Base-by-base conservation (phyloP, 164 flowering plant genomes). In the Kingdonia uniflora region DNA sequence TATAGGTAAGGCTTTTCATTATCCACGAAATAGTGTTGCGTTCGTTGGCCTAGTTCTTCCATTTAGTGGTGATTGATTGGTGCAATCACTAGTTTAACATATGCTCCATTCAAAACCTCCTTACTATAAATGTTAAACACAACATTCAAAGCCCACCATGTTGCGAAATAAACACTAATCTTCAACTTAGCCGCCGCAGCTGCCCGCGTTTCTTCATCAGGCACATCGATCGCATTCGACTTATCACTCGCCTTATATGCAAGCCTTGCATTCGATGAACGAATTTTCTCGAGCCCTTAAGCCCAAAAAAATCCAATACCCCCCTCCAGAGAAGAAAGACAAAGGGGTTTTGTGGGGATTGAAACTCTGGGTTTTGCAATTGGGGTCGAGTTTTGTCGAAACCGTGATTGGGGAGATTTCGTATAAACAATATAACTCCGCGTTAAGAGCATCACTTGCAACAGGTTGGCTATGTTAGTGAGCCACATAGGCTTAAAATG, bases 81-180 rank as follows among this genome's bases (percentile, higher is more conserved):
- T n/a, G n/a, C n/a, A n/a, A n/a, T n/a, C n/a, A n/a, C n/a, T n/a
- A n/a, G n/a, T n/a, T n/a, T n/a, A n/a, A n/a, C n/a, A n/a, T n/a
- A n/a, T n/a, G n/a, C n/a, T n/a, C n/a, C 95, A 64, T 88, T 88
- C 64, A 88, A 67, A 13, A 83, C 97, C 73, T 88, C 83, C 85
- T 88, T 88, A 71, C 85, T 85, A 62, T 88, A 85, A 26, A 88
- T 88, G 54, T 88, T 85, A 76, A 88, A 88, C 15, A 83, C 74
- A 11, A 83, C 92, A 45, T 88, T 88, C 85, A 85, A 59, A 55
- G 82, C 82, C 91, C 92, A 88, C 97, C 97, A 88, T 0, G 81
- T 78, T 0, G 91, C 97, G 41, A 88, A 83, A 33, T 83, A 83
- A 24, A 79, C 57, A n/a, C 97, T 85, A 46, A 88, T 85, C 66